Conservation (phyloP, 106 monocot species). For the Acanthochlamys bracteata region DNA sequence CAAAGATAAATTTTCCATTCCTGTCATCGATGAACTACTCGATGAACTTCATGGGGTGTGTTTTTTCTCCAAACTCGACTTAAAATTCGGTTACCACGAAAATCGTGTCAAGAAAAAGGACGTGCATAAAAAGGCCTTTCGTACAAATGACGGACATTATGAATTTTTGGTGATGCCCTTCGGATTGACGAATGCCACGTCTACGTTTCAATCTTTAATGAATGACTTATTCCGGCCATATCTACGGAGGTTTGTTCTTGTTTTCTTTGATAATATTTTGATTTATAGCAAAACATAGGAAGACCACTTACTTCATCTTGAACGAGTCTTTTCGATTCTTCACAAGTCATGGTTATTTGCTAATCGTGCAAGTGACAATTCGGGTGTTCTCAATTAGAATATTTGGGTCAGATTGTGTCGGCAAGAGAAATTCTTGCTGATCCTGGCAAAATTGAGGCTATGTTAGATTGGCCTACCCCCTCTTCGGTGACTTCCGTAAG, state of each 20-base stretch:
- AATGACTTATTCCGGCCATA: not conserved
- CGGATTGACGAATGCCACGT: not conserved
- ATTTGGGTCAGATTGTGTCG: not conserved
- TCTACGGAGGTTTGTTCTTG: not conserved
- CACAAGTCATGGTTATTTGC: not conserved
- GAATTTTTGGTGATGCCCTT: constrained; percentile 6
- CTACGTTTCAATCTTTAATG: not conserved
- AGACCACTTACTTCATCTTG: not conserved
- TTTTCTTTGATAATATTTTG: constrained; percentile 4
- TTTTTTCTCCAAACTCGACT: constrained; percentile 13
- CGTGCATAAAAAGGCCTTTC: constrained; percentile 1
- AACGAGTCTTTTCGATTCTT: not conserved
- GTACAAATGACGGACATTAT: not conserved
- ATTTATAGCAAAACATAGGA: not conserved
- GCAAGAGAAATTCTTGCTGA: not conserved
- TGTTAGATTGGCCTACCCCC: too few relatives aligned
- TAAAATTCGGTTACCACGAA: constrained; percentile 6
- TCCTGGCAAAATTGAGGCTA: not conserved
- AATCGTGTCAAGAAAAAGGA: not conserved
- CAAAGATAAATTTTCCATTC: constrained; percentile 12
- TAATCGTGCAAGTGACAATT: not conserved
- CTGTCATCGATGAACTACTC: constrained; percentile 3
- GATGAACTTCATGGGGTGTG: constrained; percentile 1
- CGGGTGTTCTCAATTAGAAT: not conserved
- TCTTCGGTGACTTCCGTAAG: not conserved